A percentile compares a stretch with the other conserved stretches of the same genome.
phyloP scores from a whole-genome alignment of 805 yeast genomes.

The Kluyveromyces lactis region DNA sequence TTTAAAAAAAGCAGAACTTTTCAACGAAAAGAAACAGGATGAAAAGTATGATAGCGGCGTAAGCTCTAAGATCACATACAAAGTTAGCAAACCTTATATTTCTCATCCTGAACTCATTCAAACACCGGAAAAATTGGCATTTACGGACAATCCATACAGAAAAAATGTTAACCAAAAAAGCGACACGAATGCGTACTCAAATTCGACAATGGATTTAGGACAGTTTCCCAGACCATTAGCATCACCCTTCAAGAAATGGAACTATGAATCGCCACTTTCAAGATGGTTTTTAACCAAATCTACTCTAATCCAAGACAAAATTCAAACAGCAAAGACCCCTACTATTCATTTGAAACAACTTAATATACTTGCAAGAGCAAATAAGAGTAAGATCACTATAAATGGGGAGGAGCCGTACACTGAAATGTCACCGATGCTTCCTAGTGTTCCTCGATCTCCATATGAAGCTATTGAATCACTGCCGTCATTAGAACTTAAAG shows the following conservation, averaged over 20 bases:
- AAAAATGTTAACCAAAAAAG: background rate
- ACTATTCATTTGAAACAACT: slow-evolving; percentile 22
- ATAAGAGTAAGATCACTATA: slow-evolving; percentile 7
- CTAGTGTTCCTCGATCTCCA: slow-evolving; percentile 1
- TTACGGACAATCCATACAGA: slow-evolving; percentile 4
- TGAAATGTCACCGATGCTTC: slow-evolving; percentile 1
- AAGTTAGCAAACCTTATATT: slow-evolving; percentile 2
- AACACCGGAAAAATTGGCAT: slow-evolving; percentile 8
- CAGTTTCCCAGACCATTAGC: slow-evolving; percentile 4
- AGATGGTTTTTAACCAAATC: slow-evolving; percentile 28
- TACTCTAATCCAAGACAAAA: slow-evolving; percentile 17
- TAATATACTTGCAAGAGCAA: slow-evolving; percentile 18
- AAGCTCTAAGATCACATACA: background rate
- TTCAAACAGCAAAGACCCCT: slow-evolving; percentile 16
- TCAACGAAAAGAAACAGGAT: background rate
- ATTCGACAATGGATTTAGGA: background rate
- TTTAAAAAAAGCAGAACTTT: background rate
- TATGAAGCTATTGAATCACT: background rate
- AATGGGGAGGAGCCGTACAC: slow-evolving; percentile 1
- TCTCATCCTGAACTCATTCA: slow-evolving; percentile 3
- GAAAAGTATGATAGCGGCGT: background rate
- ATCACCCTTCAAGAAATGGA: slow-evolving; percentile 16
- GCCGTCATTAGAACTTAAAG: slow-evolving; percentile 6
- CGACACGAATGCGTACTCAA: background rate
- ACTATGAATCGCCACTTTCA: slow-evolving; percentile 28